Base-by-base conservation (phyloP, 768 basidiomycete genomes). In the Pulveroboletus ravenelii region DNA sequence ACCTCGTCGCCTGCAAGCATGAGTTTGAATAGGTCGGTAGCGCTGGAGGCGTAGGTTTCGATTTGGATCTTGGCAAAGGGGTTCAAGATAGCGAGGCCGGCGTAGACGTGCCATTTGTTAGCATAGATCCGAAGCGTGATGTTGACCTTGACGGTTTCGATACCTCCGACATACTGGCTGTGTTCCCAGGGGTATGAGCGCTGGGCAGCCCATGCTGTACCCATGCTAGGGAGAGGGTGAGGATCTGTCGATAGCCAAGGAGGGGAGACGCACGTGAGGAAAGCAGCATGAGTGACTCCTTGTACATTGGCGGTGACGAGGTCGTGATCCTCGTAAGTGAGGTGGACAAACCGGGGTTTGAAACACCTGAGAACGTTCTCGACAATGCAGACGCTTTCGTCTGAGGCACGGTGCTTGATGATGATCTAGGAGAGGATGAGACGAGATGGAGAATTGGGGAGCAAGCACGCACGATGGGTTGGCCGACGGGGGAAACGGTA, bases 91-190 rank as follows among this genome's bases (percentile, higher is more conserved):
- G 95, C 95, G n/a, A 99, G 80, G 2, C 96, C 95, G 13, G 95
- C 95, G 66, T 99, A 99, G 63, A 99, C 95, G 70, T 99, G 95
- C 93, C 93, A 99, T 53, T 93, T 87, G 68, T 93, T 96, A 39
- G 91, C 80, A 70, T 97, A 99, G 61, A 99, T 98, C 0, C 96
- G 90, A 17, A 96, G 80, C 55, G 89, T 84, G 68, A 97, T 87
- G 75, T 99, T 99, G 61, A 67, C 93, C 71, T 99, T 99, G 59
- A 93, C 93, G 2, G 92, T 94, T 68, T 99, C 96, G 59, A 99
- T 93, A 0, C 96, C 96, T 20, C 93, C 91, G 29, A 96, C 91
- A 69, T 98, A 98, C 42, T 89, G 82, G 1, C 91, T 89, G 36
- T 87, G 81, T 69, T 97, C 95, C 96, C 96, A 98, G 3, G 96